Evolutionary conservation across 805 yeast genomes (phyloP), one percentile per base, ranked within the genome.

Genomic region (Wilhelminamyces savonicus): DNA sequence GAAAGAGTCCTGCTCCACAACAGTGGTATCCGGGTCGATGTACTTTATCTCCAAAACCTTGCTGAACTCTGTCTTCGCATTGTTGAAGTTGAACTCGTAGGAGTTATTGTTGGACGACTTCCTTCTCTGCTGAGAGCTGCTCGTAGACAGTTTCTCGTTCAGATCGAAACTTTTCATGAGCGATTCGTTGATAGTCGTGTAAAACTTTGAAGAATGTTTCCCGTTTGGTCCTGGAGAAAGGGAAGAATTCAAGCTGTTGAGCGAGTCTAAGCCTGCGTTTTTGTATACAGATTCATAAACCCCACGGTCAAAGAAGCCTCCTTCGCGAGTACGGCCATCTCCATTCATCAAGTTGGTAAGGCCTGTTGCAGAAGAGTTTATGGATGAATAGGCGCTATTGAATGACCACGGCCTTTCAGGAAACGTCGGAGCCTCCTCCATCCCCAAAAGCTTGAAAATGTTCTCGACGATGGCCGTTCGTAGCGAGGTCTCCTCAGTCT

Each of bases 401-500:
- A 18, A 7, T 17, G 19, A 18, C 11, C 16, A 33, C 15, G 5
- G 33, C 29, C 13, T 24, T 12, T 30, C 27, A 15, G n/a, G 32
- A 24, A 18, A 16, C 11, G 10, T 32, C 19, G 12, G 37, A 30
- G 44, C 69, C 25, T 58, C 64, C 13, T 50, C 48, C 8, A 86
- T 66, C 0, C 95, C 95, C 20, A 86, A 58, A 19, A 75, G 58
- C 29, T 67, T 67, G 47, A 86, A 79, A 24, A 87, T 69, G 16
- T 77, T 79, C 41, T 83, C 94, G 4, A 79, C 70, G 1, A 87
- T 52, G 0, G 90, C 84, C 13, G 68, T 60, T 31, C 82, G 59
- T 16, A 81, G 52, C 0, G 82, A 67, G 0, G 74, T 63, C 27
- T 82, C 90, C 42, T 82, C 87, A 0, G 82, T 74, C 40, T 80